phyloP scores from a whole-genome alignment of 352 stramenopile genomes.

The Phytophthora melonis region DNA sequence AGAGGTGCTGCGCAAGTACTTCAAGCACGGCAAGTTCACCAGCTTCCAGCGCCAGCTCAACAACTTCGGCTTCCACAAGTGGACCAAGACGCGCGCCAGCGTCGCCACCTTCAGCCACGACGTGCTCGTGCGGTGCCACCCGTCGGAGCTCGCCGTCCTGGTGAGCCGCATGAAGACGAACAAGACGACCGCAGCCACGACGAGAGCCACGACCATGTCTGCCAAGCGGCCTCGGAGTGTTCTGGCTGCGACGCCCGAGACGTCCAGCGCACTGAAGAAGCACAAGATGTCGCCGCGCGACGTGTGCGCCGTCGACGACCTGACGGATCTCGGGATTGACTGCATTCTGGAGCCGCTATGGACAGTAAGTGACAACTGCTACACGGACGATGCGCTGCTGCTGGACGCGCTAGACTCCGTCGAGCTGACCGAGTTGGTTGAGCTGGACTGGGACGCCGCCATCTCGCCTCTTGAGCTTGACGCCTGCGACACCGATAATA shows the following conservation, averaged over 20 bases:
- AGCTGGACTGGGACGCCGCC: conserved; percentile 37
- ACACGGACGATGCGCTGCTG: conserved; percentile 14
- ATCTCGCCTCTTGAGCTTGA: too few species aligned
- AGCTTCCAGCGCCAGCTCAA: conserved; percentile 94
- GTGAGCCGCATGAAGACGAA: conserved; percentile 23
- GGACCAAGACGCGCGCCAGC: conserved; percentile 84
- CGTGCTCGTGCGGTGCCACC: conserved; percentile 57
- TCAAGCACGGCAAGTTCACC: conserved; percentile 94
- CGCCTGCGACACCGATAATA: too few species aligned
- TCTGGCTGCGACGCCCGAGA: neutral
- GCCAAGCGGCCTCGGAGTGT: conserved; percentile 19
- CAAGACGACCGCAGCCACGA: neutral
- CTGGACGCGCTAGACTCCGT: conserved; percentile 19
- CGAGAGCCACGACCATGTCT: neutral
- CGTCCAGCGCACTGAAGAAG: conserved; percentile 6
- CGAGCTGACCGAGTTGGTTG: conserved; percentile 20
- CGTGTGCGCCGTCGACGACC: conserved; percentile 10
- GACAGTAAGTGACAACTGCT: neutral
- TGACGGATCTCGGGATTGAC: neutral
- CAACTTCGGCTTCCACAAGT: conserved; percentile 94
- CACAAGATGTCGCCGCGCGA: conserved; percentile 33
- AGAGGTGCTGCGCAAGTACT: conserved; percentile 92
- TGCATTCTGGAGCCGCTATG: conserved; percentile 12
- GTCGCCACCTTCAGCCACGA: conserved; percentile 85
- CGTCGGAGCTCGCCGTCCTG: conserved; percentile 22